These are phyloP conservation scores for Pleurostoma richardsiae DNA, from an alignment of 2,329 filamentous ascomycete species.

Conservation along the genomic window DNA sequence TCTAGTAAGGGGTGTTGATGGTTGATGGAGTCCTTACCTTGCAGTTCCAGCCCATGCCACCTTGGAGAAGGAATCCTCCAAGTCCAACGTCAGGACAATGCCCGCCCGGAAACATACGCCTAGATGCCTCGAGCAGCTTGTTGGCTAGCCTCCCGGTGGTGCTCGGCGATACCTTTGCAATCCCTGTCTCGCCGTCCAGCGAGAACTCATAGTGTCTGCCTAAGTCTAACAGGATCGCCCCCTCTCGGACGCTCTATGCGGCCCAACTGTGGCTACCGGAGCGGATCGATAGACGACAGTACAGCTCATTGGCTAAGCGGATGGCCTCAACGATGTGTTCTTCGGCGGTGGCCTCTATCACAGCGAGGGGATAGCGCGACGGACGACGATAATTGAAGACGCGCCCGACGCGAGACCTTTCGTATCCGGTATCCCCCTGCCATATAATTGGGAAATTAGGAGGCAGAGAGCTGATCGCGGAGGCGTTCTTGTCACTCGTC, in stretches of 20 bases:
- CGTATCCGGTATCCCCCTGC: not conserved
- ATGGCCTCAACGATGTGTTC: not conserved
- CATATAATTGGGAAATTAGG: not conserved
- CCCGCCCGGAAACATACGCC: not conserved
- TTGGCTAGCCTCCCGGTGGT: not conserved
- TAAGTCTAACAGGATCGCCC: constrained; percentile 26
- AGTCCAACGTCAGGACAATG: not conserved
- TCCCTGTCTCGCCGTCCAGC: not conserved
- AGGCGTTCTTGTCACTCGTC: no score
- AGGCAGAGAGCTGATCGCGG: no score
- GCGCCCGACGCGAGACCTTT: not conserved
- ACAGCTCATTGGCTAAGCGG: constrained; percentile 22
- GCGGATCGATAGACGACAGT: constrained; percentile 36
- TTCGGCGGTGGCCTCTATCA: not conserved
- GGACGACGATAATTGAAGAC: not conserved
- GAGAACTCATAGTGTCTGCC: not conserved
- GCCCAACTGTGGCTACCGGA: constrained; percentile 45
- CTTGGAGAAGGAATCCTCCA: not conserved
- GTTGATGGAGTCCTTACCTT: no score
- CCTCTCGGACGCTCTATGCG: constrained; percentile 41
- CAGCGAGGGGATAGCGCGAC: not conserved
- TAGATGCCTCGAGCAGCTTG: not conserved
- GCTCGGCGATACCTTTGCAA: not conserved
- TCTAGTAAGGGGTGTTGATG: no score
- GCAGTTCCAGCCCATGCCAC: not conserved